These are phyloP conservation scores for Sporothrix sp. DNA, from an alignment of 2,329 filamentous ascomycete genomes.

Conservation along the genomic window DNA sequence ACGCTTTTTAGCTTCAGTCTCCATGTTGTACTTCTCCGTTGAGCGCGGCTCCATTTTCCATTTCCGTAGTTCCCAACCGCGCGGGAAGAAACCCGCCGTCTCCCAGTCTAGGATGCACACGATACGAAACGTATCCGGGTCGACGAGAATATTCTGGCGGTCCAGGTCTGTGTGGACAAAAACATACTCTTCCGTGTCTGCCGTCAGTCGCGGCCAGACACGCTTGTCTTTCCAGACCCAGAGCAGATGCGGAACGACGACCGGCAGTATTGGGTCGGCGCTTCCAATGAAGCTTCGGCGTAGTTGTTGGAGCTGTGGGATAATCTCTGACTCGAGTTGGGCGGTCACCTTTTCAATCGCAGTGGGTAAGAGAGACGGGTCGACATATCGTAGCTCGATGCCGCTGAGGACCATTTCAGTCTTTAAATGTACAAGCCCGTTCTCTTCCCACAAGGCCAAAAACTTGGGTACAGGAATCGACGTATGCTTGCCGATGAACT, in stretches of 20 bases:
- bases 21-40: not conserved
- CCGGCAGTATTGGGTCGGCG: not conserved
- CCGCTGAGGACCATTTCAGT: not conserved
- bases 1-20: not conserved
- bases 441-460: not conserved
- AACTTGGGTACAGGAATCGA: not conserved
- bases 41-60: not conserved
- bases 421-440: not conserved
- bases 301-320: not conserved
- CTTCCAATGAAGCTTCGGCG: not conserved
- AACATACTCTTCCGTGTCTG: conserved; percentile 13
- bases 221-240: not conserved
- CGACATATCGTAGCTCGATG: not conserved
- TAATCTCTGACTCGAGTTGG: not conserved
- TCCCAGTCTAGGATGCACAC: conserved; percentile 21
- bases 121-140: conserved; percentile 19
- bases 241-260: not conserved
- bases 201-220: not conserved
- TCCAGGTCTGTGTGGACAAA: conserved; percentile 19
- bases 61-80: conserved; percentile 19
- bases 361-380: not conserved
- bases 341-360: not conserved
- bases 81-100: conserved; percentile 20
- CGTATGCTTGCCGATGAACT: not conserved
- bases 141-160: conserved; percentile 19